Percentiles rank a stretch among this genome's conserved stretches.
phyloP scores from a whole-genome alignment of 2,329 filamentous ascomycete genomes.

The Calonectria pseudoreteaudii region DNA sequence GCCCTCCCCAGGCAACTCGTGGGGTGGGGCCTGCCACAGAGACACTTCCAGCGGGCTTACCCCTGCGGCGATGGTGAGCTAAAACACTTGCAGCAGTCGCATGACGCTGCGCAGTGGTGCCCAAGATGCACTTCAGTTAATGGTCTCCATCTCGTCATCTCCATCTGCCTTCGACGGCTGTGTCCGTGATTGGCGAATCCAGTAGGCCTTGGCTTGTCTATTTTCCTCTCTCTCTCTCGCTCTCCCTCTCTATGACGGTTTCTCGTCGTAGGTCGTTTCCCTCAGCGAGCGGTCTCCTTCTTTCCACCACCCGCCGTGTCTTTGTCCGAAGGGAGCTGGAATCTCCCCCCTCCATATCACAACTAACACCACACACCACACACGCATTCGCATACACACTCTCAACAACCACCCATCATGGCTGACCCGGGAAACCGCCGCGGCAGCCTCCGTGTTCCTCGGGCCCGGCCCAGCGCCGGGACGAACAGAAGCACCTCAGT shows the following conservation, averaged over 20 bases:
- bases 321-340: constrained; percentile 10
- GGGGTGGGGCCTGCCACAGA: constrained; percentile 1
- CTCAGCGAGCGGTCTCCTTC: not conserved
- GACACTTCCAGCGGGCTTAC: constrained; percentile 3
- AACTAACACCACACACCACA: constrained; percentile 5
- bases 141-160: constrained; percentile 29
- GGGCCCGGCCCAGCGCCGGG: constrained; percentile 32
- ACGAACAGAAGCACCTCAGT: constrained; percentile 38
- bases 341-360: constrained; percentile 9
- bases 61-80: not conserved
- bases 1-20: not conserved
- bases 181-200: constrained; percentile 39
- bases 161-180: constrained; percentile 19
- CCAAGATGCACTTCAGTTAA: constrained; percentile 26
- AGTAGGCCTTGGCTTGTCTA: constrained; percentile 15
- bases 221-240: not conserved
- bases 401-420: constrained; percentile 33
- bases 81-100: not conserved
- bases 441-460: constrained; percentile 46
- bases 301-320: not conserved
- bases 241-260: not conserved
- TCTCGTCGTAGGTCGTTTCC: not conserved
- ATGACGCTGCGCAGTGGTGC: not conserved
- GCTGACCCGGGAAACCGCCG: constrained; percentile 39
- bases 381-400: not conserved